These are phyloP conservation scores for Quercus robur DNA, from an alignment of 306 rosid genomes.

Conservation along the genomic window DNA sequence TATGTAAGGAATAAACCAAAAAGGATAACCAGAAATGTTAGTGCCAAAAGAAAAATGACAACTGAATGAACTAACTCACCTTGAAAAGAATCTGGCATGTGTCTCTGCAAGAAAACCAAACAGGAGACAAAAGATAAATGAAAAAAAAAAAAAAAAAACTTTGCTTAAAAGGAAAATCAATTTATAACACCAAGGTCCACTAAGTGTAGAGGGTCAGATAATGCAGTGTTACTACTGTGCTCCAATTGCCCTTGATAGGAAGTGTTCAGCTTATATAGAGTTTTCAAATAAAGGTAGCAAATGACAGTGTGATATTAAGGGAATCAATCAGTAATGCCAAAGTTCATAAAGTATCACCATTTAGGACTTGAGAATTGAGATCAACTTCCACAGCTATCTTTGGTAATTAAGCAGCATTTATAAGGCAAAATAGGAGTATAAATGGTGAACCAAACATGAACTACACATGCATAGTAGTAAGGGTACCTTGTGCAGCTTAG, in stretches of 20 bases:
- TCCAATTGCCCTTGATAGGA: neutral
- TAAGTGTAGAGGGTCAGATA: neutral
- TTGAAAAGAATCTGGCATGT: neutral
- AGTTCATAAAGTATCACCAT: neutral
- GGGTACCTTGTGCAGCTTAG: conserved; percentile 8
- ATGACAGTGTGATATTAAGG: neutral
- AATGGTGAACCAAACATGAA: neutral
- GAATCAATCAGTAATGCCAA: neutral
- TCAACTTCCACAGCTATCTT: neutral
- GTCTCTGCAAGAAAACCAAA: neutral
- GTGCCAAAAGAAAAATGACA: too few species aligned
- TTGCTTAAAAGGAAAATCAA: neutral
- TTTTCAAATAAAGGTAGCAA: neutral
- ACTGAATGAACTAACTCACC: neutral
- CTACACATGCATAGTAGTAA: neutral
- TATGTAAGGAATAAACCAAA: neutral
- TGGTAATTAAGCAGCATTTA: conserved; percentile 7
- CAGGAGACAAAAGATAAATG: neutral
- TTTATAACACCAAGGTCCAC: neutral
- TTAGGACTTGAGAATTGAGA: conserved; percentile 21
- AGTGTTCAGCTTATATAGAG: neutral
- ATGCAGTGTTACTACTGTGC: neutral
- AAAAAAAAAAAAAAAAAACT: neutral
- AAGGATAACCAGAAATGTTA: neutral
- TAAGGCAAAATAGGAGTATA: neutral